A percentile compares a stretch with the other conserved stretches of the same genome.
phyloP scores from a whole-genome alignment of 176 grass and related monocot genomes.

The Phragmites australis region DNA sequence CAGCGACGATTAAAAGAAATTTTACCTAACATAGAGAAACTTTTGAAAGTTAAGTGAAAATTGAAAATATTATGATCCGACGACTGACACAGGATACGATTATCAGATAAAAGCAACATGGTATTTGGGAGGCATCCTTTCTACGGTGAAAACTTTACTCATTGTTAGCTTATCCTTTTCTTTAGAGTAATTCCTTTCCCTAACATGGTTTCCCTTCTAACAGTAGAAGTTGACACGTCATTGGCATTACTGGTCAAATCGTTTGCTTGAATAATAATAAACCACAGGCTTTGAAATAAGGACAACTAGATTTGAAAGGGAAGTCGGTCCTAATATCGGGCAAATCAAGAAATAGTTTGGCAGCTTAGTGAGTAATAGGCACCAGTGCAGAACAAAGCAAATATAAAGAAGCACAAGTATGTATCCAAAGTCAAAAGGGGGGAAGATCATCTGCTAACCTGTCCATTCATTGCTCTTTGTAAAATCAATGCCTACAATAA shows the following conservation, averaged over 20 bases:
- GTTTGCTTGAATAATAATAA: background rate
- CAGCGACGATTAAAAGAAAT: constrained; percentile 74
- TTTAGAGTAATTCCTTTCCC: background rate
- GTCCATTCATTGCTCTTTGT: constrained; percentile 98
- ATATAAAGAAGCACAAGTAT: constrained; percentile 21
- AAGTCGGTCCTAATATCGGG: background rate
- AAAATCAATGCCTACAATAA: constrained; percentile 94
- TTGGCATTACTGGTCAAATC: background rate
- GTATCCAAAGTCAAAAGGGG: constrained; percentile 17
- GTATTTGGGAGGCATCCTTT: background rate
- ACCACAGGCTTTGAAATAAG: constrained; percentile 7
- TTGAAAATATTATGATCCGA: background rate
- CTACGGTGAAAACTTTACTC: background rate
- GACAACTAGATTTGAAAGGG: constrained; percentile 28
- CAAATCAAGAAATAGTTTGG: background rate
- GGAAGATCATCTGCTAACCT: constrained; percentile 55
- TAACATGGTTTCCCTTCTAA: background rate
- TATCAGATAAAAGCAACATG: constrained; percentile 17
- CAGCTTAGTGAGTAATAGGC: constrained; percentile 3
- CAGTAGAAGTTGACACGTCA: constrained; percentile 20
- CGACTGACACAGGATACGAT: background rate
- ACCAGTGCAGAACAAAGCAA: constrained; percentile 13
- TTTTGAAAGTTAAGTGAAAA: constrained; percentile 31
- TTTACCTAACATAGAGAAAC: constrained; percentile 56
- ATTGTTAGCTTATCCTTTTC: constrained; percentile 11